A percentile compares a stretch with the other conserved stretches of the same genome.
Conservation (phyloP, 2,329 filamentous ascomycete genomes). For the Aspergillus persii region DNA sequence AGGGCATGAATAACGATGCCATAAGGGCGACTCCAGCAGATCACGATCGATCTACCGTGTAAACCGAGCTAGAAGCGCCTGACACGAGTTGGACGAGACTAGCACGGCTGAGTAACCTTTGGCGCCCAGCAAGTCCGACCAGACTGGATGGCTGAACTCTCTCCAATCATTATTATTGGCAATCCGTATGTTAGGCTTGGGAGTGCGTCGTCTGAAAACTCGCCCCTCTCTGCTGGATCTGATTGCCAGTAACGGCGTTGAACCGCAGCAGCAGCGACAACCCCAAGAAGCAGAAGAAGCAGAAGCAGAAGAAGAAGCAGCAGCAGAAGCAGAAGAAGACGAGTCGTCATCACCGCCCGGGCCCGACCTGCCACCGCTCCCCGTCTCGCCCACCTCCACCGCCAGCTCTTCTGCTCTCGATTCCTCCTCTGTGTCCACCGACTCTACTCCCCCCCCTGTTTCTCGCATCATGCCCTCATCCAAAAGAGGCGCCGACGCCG, state of each 20-base stretch:
- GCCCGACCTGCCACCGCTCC: conserved; percentile 45
- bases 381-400: conserved; percentile 41
- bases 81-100: background rate
- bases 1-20: no score
- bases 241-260: conserved; percentile 35
- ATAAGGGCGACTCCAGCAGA: no score
- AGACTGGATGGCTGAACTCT: background rate
- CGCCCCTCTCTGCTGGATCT: conserved; percentile 64
- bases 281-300: background rate
- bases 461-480: conserved; percentile 42
- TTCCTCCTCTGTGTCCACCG: conserved; percentile 21
- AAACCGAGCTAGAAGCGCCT: no score
- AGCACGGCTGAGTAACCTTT: background rate
- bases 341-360: conserved; percentile 35
- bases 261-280: conserved; percentile 5
- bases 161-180: background rate
- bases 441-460: conserved; percentile 24
- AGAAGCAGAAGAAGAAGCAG: background rate
- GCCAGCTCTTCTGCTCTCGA: conserved; percentile 24
- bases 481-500: conserved; percentile 44
- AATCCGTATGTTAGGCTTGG: conserved; percentile 55
- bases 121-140: background rate
- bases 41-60: no score
- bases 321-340: background rate
- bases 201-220: conserved; percentile 56